Evolutionary conservation across 2,329 filamentous ascomycete genomes (phyloP).

Genomic region (Pseudogymnoascus sp.): DNA sequence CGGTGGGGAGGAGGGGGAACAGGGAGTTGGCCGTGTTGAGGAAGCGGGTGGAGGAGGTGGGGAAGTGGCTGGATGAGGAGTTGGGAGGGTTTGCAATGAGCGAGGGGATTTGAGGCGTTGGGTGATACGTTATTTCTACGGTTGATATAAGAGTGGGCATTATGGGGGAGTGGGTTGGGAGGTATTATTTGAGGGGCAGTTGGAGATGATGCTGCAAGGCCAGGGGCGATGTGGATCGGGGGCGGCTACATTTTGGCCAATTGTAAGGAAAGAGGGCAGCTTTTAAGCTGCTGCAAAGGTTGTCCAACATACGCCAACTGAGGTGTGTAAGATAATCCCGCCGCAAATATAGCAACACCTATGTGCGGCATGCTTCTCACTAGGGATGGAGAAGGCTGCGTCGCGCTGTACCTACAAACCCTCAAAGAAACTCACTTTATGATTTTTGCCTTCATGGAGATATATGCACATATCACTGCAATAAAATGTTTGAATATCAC

Average conservation of each 20-base stretch:
- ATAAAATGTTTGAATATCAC: too few relatives aligned
- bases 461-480: background rate
- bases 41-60: conserved; percentile 51
- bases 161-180: background rate
- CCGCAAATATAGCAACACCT: background rate
- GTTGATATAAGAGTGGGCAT: background rate
- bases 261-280: background rate
- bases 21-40: conserved; percentile 44
- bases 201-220: background rate
- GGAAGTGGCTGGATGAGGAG: conserved; percentile 52
- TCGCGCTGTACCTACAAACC: background rate
- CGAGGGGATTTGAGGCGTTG: conserved; percentile 10
- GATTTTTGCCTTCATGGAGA: background rate
- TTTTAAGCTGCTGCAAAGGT: background rate
- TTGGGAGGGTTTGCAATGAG: conserved; percentile 35
- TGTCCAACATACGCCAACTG: background rate
- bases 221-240: too few relatives aligned
- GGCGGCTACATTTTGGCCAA: background rate
- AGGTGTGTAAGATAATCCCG: background rate
- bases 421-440: background rate
- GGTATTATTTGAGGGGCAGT: background rate
- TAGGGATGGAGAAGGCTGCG: background rate
- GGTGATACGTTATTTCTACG: background rate
- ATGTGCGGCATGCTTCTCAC: background rate
- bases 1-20: conserved; percentile 29